Base-by-base conservation (phyloP, 2,329 filamentous ascomycete genomes). In the Salinomyces thailandicus region DNA sequence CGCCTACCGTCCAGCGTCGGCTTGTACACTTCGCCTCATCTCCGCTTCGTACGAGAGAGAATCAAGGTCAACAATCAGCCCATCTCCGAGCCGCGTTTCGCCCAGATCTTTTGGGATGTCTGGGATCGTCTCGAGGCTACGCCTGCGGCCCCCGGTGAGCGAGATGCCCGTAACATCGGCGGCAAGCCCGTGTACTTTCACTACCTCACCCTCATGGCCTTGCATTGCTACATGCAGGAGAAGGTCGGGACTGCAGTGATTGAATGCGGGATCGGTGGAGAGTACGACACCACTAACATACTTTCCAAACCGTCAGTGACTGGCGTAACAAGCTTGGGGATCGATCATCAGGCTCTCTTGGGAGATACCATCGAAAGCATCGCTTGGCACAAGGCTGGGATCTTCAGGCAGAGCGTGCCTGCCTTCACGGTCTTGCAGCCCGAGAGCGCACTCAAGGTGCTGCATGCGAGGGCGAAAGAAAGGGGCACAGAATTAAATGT, bases 241-340 rank as follows among this genome's bases (percentile, higher is more conserved):
- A 79, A 80, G 1, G 78, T 95, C 0, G 70, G 79, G 44, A 77
- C 77, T 13, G 87, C 85, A 0, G 77, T 96, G 7, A 72, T 96
- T 20, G 91, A 98, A 62, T 93, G 85, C 52, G 91, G 91, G 1
- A 93, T 96, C 45, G 91, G 91, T 12, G 91, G 87, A 33, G 85
- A 94, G 62, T 86, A 86, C 52, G 89, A 96, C 54, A 81, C 82
- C 18, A 98, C 91, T 7, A 96, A 96, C 53, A 73, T 96, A 15
- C 61, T 98, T 5, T 66, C 71, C 8, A 69, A 73, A 9, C 81
- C 86, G 1, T 78, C 74, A 5, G 79, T 78, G 1, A 73, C 77
- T 1, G 82, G 81, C 0, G 77, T 95, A 24, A 79, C 85, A 14
- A 85, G 80, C 51, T 60, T 95, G 29, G 86, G 85, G 3, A 81